Evolutionary conservation across 108 stramenopile genomes (phyloP), one percentile per base, ranked within the genome.

Genomic region (Cyclostephanos invisitatus): DNA sequence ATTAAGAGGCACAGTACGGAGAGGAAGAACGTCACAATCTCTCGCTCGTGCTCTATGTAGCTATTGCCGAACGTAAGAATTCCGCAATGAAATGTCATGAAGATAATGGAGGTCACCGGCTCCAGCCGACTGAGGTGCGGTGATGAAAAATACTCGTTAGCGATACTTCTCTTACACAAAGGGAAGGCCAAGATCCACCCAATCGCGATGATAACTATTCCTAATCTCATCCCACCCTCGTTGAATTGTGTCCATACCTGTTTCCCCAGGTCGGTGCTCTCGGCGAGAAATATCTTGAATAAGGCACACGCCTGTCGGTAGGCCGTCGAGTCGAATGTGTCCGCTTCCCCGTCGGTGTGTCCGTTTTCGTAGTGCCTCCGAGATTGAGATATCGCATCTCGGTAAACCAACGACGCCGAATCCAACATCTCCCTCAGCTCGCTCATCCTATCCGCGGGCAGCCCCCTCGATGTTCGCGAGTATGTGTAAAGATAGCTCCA

Each of bases 231-330:
- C 25, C 91, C 93, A 47, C 67, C 18, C 42, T 79, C 85, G 69
- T 91, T 87, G 57, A 95, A 95, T 62, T 86, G 85, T 29, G 93
- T 95, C 93, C 93, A 95, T 20, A 95, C 93, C 44, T 77, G 72
- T 49, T 91, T 87, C 21, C 93, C 93, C 10, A 91, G 72, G 32
- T 81, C 89, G n/a, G 87, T 76, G 11, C 89, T 90, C 67, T 89
- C 85, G 53, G 65, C 70, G 42, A 91, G 67, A 62, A 90, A 94
- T 29, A 85, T 51, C 69, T 91, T 91, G 85, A 86, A 91, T 24
- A 88, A 73, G n/a, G 73, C 77, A 63, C 86, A 86, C 21, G 89
- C 91, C 54, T 85, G 73, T 55, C 86, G 78, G 56, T 77, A 91
- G 4, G 78, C 86, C 15, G 79, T 80, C 10, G 86, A 85, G 60